phyloP scores from a whole-genome alignment of 2,329 filamentous ascomycete genomes.

The Fusarium verticillioides region DNA sequence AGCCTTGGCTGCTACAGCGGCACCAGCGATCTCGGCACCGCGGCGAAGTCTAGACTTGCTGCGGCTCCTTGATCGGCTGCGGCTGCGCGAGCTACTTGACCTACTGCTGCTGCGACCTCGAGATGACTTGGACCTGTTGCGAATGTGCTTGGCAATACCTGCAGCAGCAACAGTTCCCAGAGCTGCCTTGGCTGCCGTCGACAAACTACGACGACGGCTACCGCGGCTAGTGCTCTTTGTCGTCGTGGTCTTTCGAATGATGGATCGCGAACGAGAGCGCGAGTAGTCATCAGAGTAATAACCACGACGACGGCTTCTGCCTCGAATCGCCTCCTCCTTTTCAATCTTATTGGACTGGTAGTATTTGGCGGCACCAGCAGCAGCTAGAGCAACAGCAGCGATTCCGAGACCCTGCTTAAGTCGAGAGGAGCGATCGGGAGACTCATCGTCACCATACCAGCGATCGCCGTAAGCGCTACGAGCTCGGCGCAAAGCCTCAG shows the following conservation, averaged over 20 bases:
- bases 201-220: slow-evolving; percentile 59
- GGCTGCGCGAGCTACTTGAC: slow-evolving; percentile 39
- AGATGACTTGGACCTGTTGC: slow-evolving; percentile 61
- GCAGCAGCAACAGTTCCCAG: slow-evolving; percentile 68
- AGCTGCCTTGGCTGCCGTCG: slow-evolving; percentile 65
- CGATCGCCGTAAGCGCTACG: slow-evolving; percentile 70
- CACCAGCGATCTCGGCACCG: slow-evolving; percentile 70
- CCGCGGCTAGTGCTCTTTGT: slow-evolving; percentile 50
- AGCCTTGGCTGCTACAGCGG: slow-evolving; percentile 68
- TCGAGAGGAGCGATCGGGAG: slow-evolving; percentile 57
- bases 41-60: slow-evolving; percentile 61
- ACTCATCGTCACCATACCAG: slow-evolving; percentile 54
- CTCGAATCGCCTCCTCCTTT: slow-evolving; percentile 67
- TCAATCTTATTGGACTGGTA: slow-evolving; percentile 69
- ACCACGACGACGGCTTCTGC: slow-evolving; percentile 62
- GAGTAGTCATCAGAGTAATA: slow-evolving; percentile 57
- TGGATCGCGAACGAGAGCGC: slow-evolving; percentile 55
- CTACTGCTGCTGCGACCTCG: slow-evolving; percentile 40
- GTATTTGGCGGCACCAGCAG: slow-evolving; percentile 73
- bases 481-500: slow-evolving; percentile 69
- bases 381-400: slow-evolving; percentile 71
- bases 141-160: slow-evolving; percentile 67
- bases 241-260: slow-evolving; percentile 50
- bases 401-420: slow-evolving; percentile 72
- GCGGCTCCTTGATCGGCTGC: slow-evolving; percentile 44